Evolutionary conservation across 2,329 filamentous ascomycete genomes (phyloP).

Genomic region (Ophiostoma angusticollis): DNA sequence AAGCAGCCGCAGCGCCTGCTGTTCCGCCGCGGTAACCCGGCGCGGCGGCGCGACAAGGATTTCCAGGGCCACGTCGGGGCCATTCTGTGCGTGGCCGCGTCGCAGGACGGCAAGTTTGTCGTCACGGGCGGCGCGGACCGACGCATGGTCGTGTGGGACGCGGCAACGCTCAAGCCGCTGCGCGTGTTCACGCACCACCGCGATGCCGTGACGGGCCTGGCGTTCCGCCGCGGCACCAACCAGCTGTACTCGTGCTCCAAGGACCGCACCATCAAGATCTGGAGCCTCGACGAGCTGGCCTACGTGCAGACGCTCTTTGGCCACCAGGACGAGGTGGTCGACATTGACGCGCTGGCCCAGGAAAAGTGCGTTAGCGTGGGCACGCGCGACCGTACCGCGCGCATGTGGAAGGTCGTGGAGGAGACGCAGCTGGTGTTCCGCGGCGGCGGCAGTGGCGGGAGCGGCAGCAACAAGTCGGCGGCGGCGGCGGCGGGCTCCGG

Average conservation of each 20-base stretch:
- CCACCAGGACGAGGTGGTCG: constrained; percentile 81
- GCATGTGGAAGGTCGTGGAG: constrained; percentile 92
- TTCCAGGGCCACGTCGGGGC: constrained; percentile 67
- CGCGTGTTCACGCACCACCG: constrained; percentile 86
- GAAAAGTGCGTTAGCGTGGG: constrained; percentile 89
- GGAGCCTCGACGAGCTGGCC: constrained; percentile 81
- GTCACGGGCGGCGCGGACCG: constrained; percentile 81
- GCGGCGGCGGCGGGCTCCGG: constrained; percentile 26
- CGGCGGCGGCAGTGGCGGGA: constrained; percentile 50
- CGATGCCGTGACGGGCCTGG: constrained; percentile 71
- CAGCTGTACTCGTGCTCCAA: constrained; percentile 85
- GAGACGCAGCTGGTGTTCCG: constrained; percentile 93
- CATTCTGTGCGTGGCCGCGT: constrained; percentile 77
- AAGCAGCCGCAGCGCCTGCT: constrained; percentile 50
- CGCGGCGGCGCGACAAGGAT: constrained; percentile 46
- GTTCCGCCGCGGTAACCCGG: constrained; percentile 48
- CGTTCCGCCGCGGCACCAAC: constrained; percentile 77
- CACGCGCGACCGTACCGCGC: constrained; percentile 77
- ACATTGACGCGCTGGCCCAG: constrained; percentile 68
- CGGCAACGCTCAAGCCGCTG: constrained; percentile 61
- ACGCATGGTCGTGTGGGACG: constrained; percentile 79
- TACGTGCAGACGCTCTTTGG: constrained; percentile 95
- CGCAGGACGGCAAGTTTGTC: constrained; percentile 78
- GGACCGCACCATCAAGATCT: constrained; percentile 90
- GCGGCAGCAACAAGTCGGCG: constrained; percentile 23